A percentile compares a stretch with the other conserved stretches of the same genome.
Conservation (phyloP, 2,329 filamentous ascomycete species). For the Claviceps capensis region DNA sequence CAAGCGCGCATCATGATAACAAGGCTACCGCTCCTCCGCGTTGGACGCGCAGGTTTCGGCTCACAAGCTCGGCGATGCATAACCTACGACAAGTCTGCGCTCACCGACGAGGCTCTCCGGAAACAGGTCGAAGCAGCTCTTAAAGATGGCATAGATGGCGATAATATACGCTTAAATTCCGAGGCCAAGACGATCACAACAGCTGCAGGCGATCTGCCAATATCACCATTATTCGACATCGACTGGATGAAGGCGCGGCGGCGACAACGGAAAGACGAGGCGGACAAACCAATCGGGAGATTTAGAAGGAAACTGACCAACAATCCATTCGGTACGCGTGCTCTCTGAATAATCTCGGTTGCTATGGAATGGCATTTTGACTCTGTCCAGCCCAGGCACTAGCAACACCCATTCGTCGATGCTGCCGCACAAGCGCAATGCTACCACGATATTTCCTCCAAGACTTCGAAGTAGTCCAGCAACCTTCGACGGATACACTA, state of each 20-base stretch:
- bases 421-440: constrained; percentile 29
- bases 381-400: constrained; percentile 44
- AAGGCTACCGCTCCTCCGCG: background rate
- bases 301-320: constrained; percentile 45
- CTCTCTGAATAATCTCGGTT: no score
- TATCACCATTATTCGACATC: constrained; percentile 42
- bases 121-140: constrained; percentile 19
- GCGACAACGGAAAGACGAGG: constrained; percentile 26
- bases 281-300: constrained; percentile 19
- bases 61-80: constrained; percentile 15
- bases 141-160: constrained; percentile 15
- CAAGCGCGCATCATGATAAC: background rate
- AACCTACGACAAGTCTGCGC: constrained; percentile 17
- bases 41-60: constrained; percentile 4
- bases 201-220: constrained; percentile 30
- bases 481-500: constrained; percentile 36
- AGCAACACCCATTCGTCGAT: constrained; percentile 44
- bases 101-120: constrained; percentile 18
- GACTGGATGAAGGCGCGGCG: constrained; percentile 30
- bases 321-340: constrained; percentile 48
- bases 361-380: constrained; percentile 6
- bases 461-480: constrained; percentile 39
- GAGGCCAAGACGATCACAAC: constrained; percentile 31
- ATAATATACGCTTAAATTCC: constrained; percentile 22
- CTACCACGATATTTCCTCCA: constrained; percentile 52